Base-by-base conservation (phyloP, 73 alveolate species). In the Breviolum minutum region DNA sequence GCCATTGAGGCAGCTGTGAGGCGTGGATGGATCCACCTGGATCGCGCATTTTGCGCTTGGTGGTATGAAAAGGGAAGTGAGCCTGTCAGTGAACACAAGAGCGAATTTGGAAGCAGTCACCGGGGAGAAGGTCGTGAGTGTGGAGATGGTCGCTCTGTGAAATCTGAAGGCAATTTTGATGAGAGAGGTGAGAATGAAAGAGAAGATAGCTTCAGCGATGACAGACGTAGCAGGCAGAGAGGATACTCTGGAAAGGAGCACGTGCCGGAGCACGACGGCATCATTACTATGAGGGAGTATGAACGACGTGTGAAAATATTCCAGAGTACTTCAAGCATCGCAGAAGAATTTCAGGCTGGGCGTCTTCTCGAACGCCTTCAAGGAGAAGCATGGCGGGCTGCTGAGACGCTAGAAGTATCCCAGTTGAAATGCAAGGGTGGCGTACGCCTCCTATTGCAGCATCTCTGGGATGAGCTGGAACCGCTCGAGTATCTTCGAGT, bases 391-490 rank as follows among this genome's bases (percentile, higher is more conserved):
- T 82, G 91, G 91, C 60, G 16, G 71, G 71, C 54, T 2, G 3
- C 32, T 16, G 91, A 82, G 54, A 11, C 74, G 2, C 24, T 82
- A 14, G 74, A 82, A 3, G 2, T 5, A 5, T 6, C 40, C 20
- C 2, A 9, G 7, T 7, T 82, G 19, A 29, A 30, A 2, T 22
- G 54, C 73, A 22, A 48, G 6, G 60, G 60, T 7, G 91, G 91
- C 11, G 91, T 60, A 5, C 32, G 60, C 60, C 9, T 11, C 8
- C 62, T 89, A 22, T 29, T 89, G 29, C 22, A 70, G 7, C 96
- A 89, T 27, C 32, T 89, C 26, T 89, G 96, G 96, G 7, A 0
- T 5, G 96, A 89, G 24, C 63, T 89, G 0, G 96, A 89, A 24
- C 96, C 96, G 5, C 63, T 89, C 0, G 87, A 89, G 63, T 22